Percentiles rank a stretch among this genome's conserved stretches.
Conservation (phyloP, 768 basidiomycete species). For the Lactarius deliciosus region DNA sequence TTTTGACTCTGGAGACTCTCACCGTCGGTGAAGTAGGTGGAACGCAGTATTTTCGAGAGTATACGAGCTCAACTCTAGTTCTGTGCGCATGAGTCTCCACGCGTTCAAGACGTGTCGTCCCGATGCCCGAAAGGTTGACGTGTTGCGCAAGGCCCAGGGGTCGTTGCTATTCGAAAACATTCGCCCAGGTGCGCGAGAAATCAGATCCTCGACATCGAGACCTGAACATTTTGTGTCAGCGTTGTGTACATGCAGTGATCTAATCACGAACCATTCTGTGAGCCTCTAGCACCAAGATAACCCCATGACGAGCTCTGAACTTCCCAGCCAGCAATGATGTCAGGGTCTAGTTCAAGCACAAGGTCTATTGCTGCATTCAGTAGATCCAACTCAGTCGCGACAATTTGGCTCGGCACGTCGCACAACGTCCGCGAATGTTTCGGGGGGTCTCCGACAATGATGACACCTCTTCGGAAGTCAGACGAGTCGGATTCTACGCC, state of each 20-base stretch:
- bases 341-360: slow-evolving; percentile 79
- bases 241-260: not conserved
- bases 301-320: slow-evolving; percentile 89
- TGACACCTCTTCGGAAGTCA: slow-evolving; percentile 45
- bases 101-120: slow-evolving; percentile 92
- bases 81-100: slow-evolving; percentile 90
- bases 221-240: slow-evolving; percentile 44
- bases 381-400: slow-evolving; percentile 73
- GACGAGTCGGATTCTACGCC: slow-evolving; percentile 36
- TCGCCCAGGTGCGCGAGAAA: slow-evolving; percentile 70
- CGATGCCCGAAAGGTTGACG: slow-evolving; percentile 77
- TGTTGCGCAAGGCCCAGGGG: slow-evolving; percentile 71
- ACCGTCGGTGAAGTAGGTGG: slow-evolving; percentile 77
- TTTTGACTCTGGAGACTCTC: slow-evolving; percentile 25
- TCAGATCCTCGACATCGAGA: slow-evolving; percentile 65
- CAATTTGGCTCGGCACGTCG: slow-evolving; percentile 48
- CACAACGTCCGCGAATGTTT: slow-evolving; percentile 46
- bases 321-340: slow-evolving; percentile 92
- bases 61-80: slow-evolving; percentile 74
- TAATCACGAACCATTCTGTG: slow-evolving; percentile 49
- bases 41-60: slow-evolving; percentile 89
- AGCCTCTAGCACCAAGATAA: slow-evolving; percentile 71
- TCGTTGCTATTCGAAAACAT: slow-evolving; percentile 43
- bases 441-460: slow-evolving; percentile 49
- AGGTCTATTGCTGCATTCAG: slow-evolving; percentile 75